Evolutionary conservation across 2,329 filamentous ascomycete genomes (phyloP).

Genomic region (Penicillium paneum): DNA sequence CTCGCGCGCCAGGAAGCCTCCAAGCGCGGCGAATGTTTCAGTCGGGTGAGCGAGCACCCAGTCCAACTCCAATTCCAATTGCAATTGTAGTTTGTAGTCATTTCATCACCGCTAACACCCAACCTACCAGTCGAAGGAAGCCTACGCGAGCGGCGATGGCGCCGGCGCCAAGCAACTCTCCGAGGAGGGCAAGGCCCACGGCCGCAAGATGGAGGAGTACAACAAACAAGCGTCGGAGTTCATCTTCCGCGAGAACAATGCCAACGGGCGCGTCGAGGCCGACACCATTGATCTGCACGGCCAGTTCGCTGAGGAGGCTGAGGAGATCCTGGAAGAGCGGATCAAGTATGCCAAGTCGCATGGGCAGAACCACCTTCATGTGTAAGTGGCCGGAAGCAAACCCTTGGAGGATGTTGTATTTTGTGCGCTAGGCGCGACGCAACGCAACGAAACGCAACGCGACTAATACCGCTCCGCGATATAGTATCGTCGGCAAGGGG

Average conservation of each 20-base stretch:
- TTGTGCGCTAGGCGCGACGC: neutral
- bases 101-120: constrained; percentile 36
- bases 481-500: constrained; percentile 84
- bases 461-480: neutral
- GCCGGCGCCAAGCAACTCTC: constrained; percentile 78
- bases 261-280: constrained; percentile 64
- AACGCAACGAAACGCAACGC: neutral
- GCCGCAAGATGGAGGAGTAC: constrained; percentile 77
- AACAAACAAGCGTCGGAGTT: constrained; percentile 89
- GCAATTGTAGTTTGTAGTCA: neutral
- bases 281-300: constrained; percentile 95
- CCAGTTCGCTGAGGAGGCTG: constrained; percentile 90
- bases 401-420: too few species aligned
- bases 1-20: constrained; percentile 76
- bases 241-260: constrained; percentile 96
- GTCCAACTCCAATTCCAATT: neutral
- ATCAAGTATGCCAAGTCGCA: constrained; percentile 72
- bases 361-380: constrained; percentile 80
- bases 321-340: constrained; percentile 80
- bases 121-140: constrained; percentile 59
- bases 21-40: constrained; percentile 75
- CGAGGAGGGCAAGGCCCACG: constrained; percentile 81
- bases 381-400: constrained; percentile 48
- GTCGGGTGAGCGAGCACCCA: constrained; percentile 51
- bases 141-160: constrained; percentile 80